Base-by-base conservation (phyloP, 495 filamentous ascomycete species). In the Daldinia decipiens region DNA sequence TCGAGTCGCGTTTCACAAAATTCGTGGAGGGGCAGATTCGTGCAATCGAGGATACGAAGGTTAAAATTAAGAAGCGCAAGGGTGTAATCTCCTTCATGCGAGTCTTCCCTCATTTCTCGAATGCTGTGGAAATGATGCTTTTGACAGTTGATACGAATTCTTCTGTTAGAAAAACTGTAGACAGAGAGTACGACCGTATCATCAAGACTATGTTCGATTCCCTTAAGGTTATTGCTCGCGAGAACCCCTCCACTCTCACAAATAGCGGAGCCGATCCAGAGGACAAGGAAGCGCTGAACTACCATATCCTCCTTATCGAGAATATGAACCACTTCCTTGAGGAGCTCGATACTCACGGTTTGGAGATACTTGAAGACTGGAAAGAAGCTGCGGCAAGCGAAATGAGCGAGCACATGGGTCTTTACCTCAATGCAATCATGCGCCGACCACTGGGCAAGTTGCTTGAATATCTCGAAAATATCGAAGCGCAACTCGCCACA, bases 271-370 rank as follows among this genome's bases (percentile, higher is more conserved):
- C 88, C 51, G 85, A 87, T 65, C 87, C 82, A n/a, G 95, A 98
- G 73, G 95, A 98, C 77, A 98, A 98, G 79, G 95, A 97, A 76
- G 89, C 92, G 15, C 85, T 98, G 21, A 98, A 98, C 77, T 97
- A 97, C 80, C 94, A 98, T 77, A 97, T 98, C 73, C 86, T 97
- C 54, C 86, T 98, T 34, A 98, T 98, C 66, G 95, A 98, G 78
- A 98, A 98, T 77, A 97, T 98, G 95, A 95, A 97, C 77, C 94
- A 97, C 77, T 97, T 95, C 78, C 82, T 94, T 9, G 94, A 98
- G 72, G 95, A 98, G 76, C 89, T 97, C 9, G 91, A 95, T 68
- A 83, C 90, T n/a, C 86, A 88, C 40, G 82, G 82, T 17, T 88
- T 94, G 60, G 85, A 90, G 1, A 88, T 97, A 13, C 84, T 98